Evolutionary conservation across 768 basidiomycete species (phyloP).

Genomic region (Serendipita sp.): DNA sequence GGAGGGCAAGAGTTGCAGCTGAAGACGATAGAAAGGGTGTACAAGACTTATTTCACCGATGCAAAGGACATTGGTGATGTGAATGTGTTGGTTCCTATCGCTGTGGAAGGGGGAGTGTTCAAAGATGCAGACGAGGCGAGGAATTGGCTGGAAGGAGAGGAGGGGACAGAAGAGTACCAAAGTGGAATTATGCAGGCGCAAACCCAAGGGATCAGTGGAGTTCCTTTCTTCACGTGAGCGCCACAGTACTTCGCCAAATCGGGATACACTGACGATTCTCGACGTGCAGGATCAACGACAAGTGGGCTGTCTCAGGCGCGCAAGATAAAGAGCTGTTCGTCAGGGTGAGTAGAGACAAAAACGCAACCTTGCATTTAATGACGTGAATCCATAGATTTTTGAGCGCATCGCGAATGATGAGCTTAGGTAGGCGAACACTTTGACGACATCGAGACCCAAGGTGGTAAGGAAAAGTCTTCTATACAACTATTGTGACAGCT

Average conservation of each 20-base stretch:
- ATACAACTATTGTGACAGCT: too few relatives aligned
- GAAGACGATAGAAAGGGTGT: slow-evolving; percentile 37
- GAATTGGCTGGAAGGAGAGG: slow-evolving; percentile 47
- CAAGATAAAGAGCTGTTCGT: slow-evolving; percentile 56
- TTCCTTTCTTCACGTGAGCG: slow-evolving; percentile 46
- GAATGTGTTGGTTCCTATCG: slow-evolving; percentile 40
- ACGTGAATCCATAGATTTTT: neutral
- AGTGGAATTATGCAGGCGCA: slow-evolving; percentile 44
- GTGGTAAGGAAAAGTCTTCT: too few relatives aligned
- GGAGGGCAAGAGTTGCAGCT: slow-evolving; percentile 47
- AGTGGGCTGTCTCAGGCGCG: slow-evolving; percentile 61
- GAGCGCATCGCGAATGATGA: neutral
- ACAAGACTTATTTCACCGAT: slow-evolving; percentile 49
- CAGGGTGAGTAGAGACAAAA: slow-evolving; percentile 27
- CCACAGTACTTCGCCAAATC: too few relatives aligned
- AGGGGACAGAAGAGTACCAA: slow-evolving; percentile 46
- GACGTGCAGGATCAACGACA: slow-evolving; percentile 35
- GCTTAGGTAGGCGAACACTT: neutral
- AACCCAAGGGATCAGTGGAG: slow-evolving; percentile 53
- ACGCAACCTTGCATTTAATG: neutral
- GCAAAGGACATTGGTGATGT: slow-evolving; percentile 45
- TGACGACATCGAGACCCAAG: too few relatives aligned
- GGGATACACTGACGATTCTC: too few relatives aligned
- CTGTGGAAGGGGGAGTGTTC: slow-evolving; percentile 34
- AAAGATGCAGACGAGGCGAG: slow-evolving; percentile 50